Percentiles rank a stretch among this genome's conserved stretches.
These are phyloP conservation scores for Cardamine chenopodiifolia DNA, from an alignment of 345 rosid species.

Conservation along the genomic window DNA sequence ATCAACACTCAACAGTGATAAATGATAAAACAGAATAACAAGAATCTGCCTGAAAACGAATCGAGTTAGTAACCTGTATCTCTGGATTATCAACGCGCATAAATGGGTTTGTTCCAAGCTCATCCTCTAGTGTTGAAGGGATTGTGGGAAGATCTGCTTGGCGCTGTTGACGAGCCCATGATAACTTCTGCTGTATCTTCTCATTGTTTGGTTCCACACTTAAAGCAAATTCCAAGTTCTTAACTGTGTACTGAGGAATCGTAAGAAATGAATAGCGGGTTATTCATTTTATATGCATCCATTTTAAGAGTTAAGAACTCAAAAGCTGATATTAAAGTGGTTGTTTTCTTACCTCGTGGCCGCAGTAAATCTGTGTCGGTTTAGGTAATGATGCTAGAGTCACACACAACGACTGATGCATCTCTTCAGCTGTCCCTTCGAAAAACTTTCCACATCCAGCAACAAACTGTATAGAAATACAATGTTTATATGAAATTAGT, in stretches of 20 bases:
- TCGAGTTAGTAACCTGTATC: constrained; percentile 35
- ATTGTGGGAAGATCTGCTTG: constrained; percentile 73
- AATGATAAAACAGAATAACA: background rate
- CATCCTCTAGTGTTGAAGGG: constrained; percentile 89
- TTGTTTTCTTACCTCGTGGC: constrained; percentile 73
- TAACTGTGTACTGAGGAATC: constrained; percentile 74
- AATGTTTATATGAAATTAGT: background rate
- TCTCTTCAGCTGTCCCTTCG: constrained; percentile 95
- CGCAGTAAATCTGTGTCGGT: constrained; percentile 83
- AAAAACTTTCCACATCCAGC: constrained; percentile 94
- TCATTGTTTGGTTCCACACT: constrained; percentile 77
- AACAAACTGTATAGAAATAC: constrained; percentile 55
- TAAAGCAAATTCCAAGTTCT: constrained; percentile 84
- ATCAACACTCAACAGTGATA: constrained; percentile 21
- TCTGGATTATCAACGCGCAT: constrained; percentile 74
- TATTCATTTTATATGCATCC: background rate
- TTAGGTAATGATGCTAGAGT: constrained; percentile 86
- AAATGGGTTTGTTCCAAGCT: constrained; percentile 82
- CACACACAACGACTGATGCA: constrained; percentile 88
- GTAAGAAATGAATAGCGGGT: background rate
- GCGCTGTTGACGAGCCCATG: constrained; percentile 81
- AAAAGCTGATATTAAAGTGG: background rate
- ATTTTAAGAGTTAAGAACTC: background rate
- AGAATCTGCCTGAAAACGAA: constrained; percentile 4
- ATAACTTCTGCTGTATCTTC: constrained; percentile 67